A percentile compares a stretch with the other conserved stretches of the same genome.
These are phyloP conservation scores for Fraxinus pennsylvanica DNA, from an alignment of 257 asterid genomes.

Conservation along the genomic window DNA sequence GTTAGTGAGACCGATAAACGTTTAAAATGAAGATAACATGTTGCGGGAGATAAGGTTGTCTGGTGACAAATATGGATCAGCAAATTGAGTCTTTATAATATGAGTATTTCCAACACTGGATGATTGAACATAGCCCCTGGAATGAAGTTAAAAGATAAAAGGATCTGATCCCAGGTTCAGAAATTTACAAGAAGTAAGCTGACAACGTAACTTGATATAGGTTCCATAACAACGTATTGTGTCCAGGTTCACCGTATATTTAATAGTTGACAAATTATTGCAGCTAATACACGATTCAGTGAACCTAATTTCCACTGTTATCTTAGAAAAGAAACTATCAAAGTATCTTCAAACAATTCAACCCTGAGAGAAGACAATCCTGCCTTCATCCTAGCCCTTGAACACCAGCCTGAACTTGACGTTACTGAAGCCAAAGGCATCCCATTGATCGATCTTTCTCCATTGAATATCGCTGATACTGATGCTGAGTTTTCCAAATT, in stretches of 20 bases:
- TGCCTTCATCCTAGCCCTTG: conserved; percentile 52
- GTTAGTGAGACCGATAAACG: too few relatives aligned
- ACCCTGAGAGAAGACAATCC: conserved; percentile 64
- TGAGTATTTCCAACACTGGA: too few relatives aligned
- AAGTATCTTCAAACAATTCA: neutral
- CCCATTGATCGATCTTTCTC: conserved; percentile 53
- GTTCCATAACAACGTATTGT: neutral
- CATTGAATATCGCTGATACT: conserved; percentile 16
- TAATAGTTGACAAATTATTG: neutral
- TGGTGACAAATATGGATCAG: too few relatives aligned
- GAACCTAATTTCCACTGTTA: neutral
- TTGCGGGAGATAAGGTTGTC: too few relatives aligned
- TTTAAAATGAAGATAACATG: too few relatives aligned
- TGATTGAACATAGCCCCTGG: too few relatives aligned
- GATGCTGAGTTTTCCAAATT: conserved; percentile 10
- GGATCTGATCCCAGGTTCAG: neutral
- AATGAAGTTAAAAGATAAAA: too few relatives aligned
- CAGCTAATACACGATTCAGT: neutral
- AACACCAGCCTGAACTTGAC: conserved; percentile 53
- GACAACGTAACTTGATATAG: neutral
- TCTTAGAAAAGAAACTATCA: neutral
- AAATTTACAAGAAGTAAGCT: neutral
- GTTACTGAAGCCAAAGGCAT: conserved; percentile 35
- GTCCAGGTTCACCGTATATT: conserved; percentile 40
- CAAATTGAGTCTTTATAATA: too few relatives aligned